phyloP scores from a whole-genome alignment of 2,329 filamentous ascomycete species.

The Beauveria sp. region DNA sequence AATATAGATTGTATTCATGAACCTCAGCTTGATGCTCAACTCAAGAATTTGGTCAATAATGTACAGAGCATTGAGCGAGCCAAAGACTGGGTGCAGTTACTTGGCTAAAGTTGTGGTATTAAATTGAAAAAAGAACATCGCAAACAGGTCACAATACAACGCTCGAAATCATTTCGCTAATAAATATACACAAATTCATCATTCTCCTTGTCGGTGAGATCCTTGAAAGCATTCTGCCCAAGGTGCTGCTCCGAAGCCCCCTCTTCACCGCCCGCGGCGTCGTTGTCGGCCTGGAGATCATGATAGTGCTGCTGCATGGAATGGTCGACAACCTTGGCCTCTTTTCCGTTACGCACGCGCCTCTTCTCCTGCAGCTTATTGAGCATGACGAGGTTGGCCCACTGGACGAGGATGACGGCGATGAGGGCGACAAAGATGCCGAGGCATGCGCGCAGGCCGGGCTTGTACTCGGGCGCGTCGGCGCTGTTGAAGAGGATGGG shows the following conservation, averaged over 20 bases:
- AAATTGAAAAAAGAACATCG: neutral
- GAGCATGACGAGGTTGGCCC: slow-evolving; percentile 45
- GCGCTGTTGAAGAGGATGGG: slow-evolving; percentile 52
- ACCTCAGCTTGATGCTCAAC: too few relatives aligned
- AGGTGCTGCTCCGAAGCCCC: slow-evolving; percentile 19
- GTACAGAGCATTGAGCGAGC: neutral
- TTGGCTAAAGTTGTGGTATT: too few relatives aligned
- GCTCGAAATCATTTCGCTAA: slow-evolving; percentile 20
- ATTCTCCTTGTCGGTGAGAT: slow-evolving; percentile 58
- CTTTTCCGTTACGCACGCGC: slow-evolving; percentile 53
- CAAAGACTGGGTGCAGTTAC: too few relatives aligned
- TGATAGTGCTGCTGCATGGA: slow-evolving; percentile 51
- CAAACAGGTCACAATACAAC: neutral
- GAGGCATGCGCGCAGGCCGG: slow-evolving; percentile 48
- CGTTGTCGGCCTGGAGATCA: slow-evolving; percentile 12
- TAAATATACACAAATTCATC: slow-evolving; percentile 62
- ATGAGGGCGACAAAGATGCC: slow-evolving; percentile 47
- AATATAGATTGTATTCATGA: too few relatives aligned
- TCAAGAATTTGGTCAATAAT: too few relatives aligned
- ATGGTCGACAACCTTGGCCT: slow-evolving; percentile 48
- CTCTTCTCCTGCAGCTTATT: slow-evolving; percentile 49
- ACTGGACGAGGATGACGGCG: slow-evolving; percentile 45
- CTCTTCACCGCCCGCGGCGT: slow-evolving; percentile 23
- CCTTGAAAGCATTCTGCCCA: slow-evolving; percentile 46
- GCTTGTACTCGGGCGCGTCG: slow-evolving; percentile 52